Percentiles rank a stretch among this genome's conserved stretches.
These are phyloP conservation scores for Cucurbita argyrosperma DNA, from an alignment of 306 rosid species.

Conservation along the genomic window DNA sequence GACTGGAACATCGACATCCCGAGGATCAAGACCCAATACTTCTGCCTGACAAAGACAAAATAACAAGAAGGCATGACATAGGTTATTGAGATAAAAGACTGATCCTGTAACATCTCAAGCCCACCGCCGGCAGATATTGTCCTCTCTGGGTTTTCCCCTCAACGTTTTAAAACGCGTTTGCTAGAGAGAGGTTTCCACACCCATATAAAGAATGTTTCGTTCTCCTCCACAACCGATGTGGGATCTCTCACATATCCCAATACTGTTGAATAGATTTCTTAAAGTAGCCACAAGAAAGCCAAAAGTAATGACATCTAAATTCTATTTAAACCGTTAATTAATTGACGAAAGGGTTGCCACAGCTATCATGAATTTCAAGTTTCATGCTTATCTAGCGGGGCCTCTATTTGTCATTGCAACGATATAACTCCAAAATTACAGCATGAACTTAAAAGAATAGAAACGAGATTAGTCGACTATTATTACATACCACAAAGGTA, in stretches of 20 bases:
- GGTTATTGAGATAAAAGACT: too few species aligned
- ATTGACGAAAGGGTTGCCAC: not conserved
- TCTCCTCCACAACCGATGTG: too few species aligned
- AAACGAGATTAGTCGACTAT: not conserved
- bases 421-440: not conserved
- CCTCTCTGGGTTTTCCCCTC: too few species aligned
- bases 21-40: conserved; percentile 81
- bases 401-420: not conserved
- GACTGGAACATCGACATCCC: conserved; percentile 93
- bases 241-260: not conserved
- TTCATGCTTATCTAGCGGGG: not conserved
- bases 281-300: not conserved
- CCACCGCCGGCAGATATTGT: too few species aligned
- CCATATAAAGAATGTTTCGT: too few species aligned
- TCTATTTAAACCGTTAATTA: not conserved
- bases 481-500: conserved; percentile 73
- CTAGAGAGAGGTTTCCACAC: too few species aligned
- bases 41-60: conserved; percentile 48
- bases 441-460: not conserved
- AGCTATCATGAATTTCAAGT: not conserved
- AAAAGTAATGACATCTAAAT: not conserved
- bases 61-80: not conserved
- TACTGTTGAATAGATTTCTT: not conserved
- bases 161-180: too few species aligned
- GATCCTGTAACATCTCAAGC: too few species aligned